Conservation (phyloP, 345 rosid species). For the Trapa incisa region DNA sequence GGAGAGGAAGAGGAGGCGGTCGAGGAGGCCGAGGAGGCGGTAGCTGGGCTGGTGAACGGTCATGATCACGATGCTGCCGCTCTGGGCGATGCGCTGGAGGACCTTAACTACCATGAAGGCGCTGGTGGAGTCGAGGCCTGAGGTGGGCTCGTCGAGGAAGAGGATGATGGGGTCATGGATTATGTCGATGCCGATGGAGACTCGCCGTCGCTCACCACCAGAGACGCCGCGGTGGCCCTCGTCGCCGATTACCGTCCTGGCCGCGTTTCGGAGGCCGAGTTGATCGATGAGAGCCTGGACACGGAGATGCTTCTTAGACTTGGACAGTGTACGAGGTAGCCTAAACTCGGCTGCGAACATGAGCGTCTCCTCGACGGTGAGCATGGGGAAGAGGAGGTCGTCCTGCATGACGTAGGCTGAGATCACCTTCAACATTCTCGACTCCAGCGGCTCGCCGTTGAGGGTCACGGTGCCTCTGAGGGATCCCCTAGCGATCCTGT, state of each 20-base stretch:
- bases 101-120: slow-evolving; percentile 98
- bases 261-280: slow-evolving; percentile 71
- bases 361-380: slow-evolving; percentile 74
- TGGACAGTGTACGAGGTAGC: slow-evolving; percentile 58
- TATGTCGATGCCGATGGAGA: slow-evolving; percentile 81
- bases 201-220: slow-evolving; percentile 86
- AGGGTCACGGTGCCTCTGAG: slow-evolving; percentile 55
- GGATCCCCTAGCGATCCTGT: slow-evolving; percentile 70
- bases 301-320: slow-evolving; percentile 57
- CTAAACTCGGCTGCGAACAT: slow-evolving; percentile 92
- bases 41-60: slow-evolving; percentile 93
- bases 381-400: slow-evolving; percentile 76
- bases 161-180: slow-evolving; percentile 83
- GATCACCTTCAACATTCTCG: slow-evolving; percentile 65
- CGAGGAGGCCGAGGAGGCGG: slow-evolving; percentile 62
- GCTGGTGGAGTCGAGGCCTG: slow-evolving; percentile 88
- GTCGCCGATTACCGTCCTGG: slow-evolving; percentile 76
- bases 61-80: slow-evolving; percentile 90
- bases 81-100: slow-evolving; percentile 75
- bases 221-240: slow-evolving; percentile 96
- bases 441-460: slow-evolving; percentile 63
- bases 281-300: slow-evolving; percentile 85
- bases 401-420: slow-evolving; percentile 97
- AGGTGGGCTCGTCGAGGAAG: slow-evolving; percentile 89
- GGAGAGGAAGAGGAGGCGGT: slow-evolving; percentile 63